Conservation (phyloP, 2,329 filamentous ascomycete genomes). For the Lecanicillium sp. region DNA sequence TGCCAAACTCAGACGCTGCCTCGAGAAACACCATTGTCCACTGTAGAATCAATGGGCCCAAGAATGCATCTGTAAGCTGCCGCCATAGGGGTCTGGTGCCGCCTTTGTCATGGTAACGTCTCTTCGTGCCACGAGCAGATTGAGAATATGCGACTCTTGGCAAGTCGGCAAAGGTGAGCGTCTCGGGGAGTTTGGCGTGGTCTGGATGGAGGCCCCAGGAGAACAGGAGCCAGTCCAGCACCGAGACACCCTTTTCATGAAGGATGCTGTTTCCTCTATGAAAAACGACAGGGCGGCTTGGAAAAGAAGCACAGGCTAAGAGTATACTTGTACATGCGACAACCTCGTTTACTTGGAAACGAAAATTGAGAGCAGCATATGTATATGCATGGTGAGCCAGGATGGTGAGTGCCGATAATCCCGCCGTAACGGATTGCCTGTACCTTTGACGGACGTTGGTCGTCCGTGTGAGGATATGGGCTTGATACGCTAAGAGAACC, state of each 20-base stretch:
- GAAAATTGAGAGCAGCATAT: too few relatives aligned
- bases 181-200: neutral
- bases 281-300: conserved; percentile 1
- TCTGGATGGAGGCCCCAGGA: conserved; percentile 4
- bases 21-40: conserved; percentile 5
- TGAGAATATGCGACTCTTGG: neutral
- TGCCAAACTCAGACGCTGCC: conserved; percentile 2
- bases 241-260: conserved; percentile 3
- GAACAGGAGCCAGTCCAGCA: conserved; percentile 3
- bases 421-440: neutral
- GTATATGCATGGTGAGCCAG: neutral
- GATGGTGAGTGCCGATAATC: neutral
- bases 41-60: neutral
- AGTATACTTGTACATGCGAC: neutral
- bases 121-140: neutral
- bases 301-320: neutral
- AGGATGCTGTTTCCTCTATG: neutral
- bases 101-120: neutral
- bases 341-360: neutral
- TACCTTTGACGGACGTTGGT: neutral
- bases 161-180: neutral
- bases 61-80: neutral
- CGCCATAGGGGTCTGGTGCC: neutral
- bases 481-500: neutral
- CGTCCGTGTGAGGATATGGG: neutral